Base-by-base conservation (phyloP, 129 eudicot genomes). In the Lonicera japonica region DNA sequence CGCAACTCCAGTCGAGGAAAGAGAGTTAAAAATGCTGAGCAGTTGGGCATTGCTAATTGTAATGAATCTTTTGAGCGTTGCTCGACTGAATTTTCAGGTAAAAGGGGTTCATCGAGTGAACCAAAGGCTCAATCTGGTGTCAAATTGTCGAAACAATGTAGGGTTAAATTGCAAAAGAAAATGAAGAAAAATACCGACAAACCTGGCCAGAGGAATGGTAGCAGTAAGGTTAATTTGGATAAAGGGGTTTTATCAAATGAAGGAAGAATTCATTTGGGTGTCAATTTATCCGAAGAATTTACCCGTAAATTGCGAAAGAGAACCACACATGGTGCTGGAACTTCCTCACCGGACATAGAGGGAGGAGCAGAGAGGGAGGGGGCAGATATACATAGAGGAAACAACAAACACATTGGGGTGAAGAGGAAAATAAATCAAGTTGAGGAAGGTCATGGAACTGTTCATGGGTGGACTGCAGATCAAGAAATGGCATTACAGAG, bases 401-500 rank as follows among this genome's bases (percentile, higher is more conserved):
- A 18, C 64, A 71, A 58, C 64, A 71, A 58, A 19, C 51, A 8
- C 8, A 47, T 75, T 12, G 89, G 82, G 41, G 75, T 45, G 68
- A 82, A 82, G 85, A 81, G 89, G 74, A 86, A 69, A 68, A 76
- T 84, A 71, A 58, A 65, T 52, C 70, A 75, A 77, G 54, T 40
- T 16, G 76, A 67, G 73, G 65, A 64, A 17, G 7, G 8, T 61
- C 25, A 50, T 16, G 68, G 48, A 18, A 45, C 23, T n/a, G 29
- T 54, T 61, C 53, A 60, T 15, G 85, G 89, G 25, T 92, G 99
- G 99, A 92, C 78, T 16, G 62, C 70, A 65, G 99, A 82, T 60
- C 95, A 92, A 77, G 91, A 87, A 69, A 14, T 58, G 58, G 89
- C 95, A 24, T 57, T 88, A 69, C 84, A 80, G 63, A 85, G 80